Base-by-base conservation (phyloP, 306 rosid genomes). In the Arachis stenosperma region DNA sequence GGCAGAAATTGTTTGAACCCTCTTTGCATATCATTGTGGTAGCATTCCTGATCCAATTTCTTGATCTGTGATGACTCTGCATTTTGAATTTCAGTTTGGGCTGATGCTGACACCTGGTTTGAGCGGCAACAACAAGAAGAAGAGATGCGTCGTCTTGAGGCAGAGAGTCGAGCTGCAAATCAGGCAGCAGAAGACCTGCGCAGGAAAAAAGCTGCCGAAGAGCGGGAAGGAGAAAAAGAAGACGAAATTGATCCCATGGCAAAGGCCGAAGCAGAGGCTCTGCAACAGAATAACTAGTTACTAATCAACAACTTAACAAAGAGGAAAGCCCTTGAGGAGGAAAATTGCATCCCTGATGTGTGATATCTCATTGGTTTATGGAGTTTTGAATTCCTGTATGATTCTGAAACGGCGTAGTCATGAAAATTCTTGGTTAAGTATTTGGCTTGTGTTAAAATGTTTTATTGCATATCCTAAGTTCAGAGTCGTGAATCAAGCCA, bases 41-140 rank as follows among this genome's bases (percentile, higher is more conserved):
- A 47, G 9, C 56, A 74, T 22, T 13, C 41, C 59, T 15, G 48
- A 22, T 51, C 27, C 3, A 63, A n/a, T 64, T 62, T 60, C 59
- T 8, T 14, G 1, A 9, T 54, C 46, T 47, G 39, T 55, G 37
- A 40, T 67, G 56, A 39, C 51, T 43, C 2, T 60, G 17, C 56
- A 27, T 60, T 69, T 63, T 8, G n/a, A n/a, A 43, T 7, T 67
- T 22, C 72, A 93, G 98, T 94, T 76, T 94, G 98, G 98, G 98
- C 97, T 69, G 98, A 94, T 80, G 98, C 98, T 15, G 98, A 94
- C 87, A 94, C 98, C 0, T 94, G 96, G 97, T 94, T 94, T 83
- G 97, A 91, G 85, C 71, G 97, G 36, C 98, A 94, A 84, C 98
- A 91, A 70, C 98, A 91, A 71, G 98, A 94, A 78, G 98, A 94